Evolutionary conservation across 441 rosid genomes (phyloP), one percentile per base, ranked within the genome.

Genomic region (Metrosideros polymorpha): DNA sequence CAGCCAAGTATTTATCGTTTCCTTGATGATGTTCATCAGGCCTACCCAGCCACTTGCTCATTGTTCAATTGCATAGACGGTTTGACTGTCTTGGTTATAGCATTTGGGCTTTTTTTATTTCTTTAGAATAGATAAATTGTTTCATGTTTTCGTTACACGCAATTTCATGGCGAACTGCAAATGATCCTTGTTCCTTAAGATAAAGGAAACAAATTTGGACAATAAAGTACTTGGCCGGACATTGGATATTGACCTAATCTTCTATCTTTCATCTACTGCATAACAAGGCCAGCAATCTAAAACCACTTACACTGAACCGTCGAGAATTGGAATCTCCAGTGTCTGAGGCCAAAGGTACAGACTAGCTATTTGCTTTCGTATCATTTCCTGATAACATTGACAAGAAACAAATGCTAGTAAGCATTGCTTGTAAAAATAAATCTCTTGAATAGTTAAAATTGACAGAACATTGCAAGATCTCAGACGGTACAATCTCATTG

Each of bases 271-370:
- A 39, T 10, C 79, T 71, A 22, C 47, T 66, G 27, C 47, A 1
- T 19, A 66, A 66, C 6, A 35, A 66, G n/a, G 15, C 15, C 17
- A 24, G 79, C 79, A 22, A 24, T 71, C 79, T 5, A 71, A 50
- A 71, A 39, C 79, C 47, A 87, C 89, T 87, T 53, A 87, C 89
- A 35, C 84, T 43, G 87, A 29, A 82, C 50, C 71, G 75, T 87
- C 89, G 19, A 87, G 84, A 51, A 87, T 87, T 7, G 85, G 89
- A 56, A 87, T 51, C 50, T 87, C 89, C n/a, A 87, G 83, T 45
- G 75, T 82, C 82, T 82, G 79, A 43, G 89, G 89, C 89, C 89
- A 87, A 22, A 85, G 84, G 82, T 87, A 87, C 43, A 85, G 57
- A 83, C 83, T 82, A 59, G 87, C 87, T 35, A 87, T 86, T 82